phyloP scores from a whole-genome alignment of 345 rosid species.

The Pistacia vera region DNA sequence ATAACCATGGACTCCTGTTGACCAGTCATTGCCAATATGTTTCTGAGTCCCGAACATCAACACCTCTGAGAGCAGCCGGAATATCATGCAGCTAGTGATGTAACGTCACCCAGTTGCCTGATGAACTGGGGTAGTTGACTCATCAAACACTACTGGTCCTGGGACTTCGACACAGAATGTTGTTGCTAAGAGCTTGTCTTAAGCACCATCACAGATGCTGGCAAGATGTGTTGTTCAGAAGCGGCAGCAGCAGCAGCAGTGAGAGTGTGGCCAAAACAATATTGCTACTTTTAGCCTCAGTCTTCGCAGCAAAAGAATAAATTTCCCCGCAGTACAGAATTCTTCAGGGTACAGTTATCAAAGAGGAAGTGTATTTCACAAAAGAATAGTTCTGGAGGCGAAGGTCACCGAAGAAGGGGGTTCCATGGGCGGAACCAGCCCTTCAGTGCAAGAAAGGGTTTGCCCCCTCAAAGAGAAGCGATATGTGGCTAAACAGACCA shows the following conservation, averaged over 20 bases:
- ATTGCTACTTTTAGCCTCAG: constrained; percentile 40
- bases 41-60: constrained; percentile 46
- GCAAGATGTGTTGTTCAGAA: constrained; percentile 30
- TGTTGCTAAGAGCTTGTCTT: constrained; percentile 44
- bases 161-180: constrained; percentile 35
- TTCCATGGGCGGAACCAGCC: constrained; percentile 80
- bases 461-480: constrained; percentile 68
- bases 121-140: constrained; percentile 64
- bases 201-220: constrained; percentile 25
- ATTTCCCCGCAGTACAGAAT: constrained; percentile 46
- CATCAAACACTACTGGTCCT: constrained; percentile 47
- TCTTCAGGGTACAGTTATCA: constrained; percentile 48
- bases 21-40: constrained; percentile 52
- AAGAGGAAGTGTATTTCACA: constrained; percentile 45
- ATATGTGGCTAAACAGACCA: constrained; percentile 93
- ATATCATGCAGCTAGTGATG: constrained; percentile 35
- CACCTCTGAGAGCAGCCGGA: constrained; percentile 40
- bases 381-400: constrained; percentile 45
- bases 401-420: constrained; percentile 65
- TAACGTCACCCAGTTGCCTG: constrained; percentile 50
- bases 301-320: constrained; percentile 55
- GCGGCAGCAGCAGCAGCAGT: constrained; percentile 28
- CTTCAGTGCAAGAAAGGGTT: constrained; percentile 60
- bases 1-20: constrained; percentile 51
- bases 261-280: constrained; percentile 24